These are phyloP conservation scores for Acorus calamus DNA, from an alignment of 106 monocot species.

Conservation along the genomic window DNA sequence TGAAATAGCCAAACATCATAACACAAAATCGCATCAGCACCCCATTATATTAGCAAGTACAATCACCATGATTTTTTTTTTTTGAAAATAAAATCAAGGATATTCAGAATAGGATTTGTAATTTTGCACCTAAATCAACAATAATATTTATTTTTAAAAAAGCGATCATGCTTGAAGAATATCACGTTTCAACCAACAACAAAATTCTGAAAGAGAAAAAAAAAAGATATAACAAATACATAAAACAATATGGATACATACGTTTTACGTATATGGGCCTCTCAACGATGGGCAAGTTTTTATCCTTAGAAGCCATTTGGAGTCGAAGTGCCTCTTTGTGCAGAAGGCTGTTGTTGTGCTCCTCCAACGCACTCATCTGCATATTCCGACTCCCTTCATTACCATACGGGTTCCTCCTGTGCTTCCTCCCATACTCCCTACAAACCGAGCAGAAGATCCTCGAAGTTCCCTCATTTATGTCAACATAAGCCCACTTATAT, in stretches of 20 bases:
- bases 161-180: no score
- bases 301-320: conserved; percentile 87
- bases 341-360: conserved; percentile 96
- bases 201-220: no score
- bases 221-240: no score
- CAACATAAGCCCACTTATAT: conserved; percentile 97
- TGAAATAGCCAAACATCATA: no score
- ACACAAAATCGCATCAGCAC: no score
- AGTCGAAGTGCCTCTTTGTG: conserved; percentile 96
- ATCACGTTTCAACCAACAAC: no score
- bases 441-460: conserved; percentile 95
- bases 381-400: conserved; percentile 99
- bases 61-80: no score
- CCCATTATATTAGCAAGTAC: no score
- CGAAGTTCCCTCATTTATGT: conserved; percentile 65
- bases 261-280: conserved; percentile 83
- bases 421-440: conserved; percentile 93
- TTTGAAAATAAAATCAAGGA: no score
- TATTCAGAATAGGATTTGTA: no score
- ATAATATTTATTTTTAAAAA: no score
- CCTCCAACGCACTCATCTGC: conserved; percentile 99
- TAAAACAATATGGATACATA: conserved; percentile 7
- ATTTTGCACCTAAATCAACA: no score
- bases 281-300: conserved; percentile 37
- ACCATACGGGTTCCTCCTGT: conserved; percentile 93